Evolutionary conservation across 2,329 filamentous ascomycete genomes (phyloP).

Genomic region (Penicillium sp.): DNA sequence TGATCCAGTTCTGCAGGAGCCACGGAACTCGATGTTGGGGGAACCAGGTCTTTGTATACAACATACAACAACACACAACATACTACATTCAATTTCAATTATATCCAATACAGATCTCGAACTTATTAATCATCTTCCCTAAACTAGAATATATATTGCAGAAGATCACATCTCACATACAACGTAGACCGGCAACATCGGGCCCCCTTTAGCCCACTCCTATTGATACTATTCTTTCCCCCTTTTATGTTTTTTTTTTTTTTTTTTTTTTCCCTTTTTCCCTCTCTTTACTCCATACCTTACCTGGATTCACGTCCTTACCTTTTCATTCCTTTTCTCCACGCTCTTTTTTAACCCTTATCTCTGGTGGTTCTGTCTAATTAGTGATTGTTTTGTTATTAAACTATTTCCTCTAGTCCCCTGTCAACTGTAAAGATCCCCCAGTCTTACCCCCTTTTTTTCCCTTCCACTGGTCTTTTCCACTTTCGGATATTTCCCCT

Average conservation of each 20-base stretch:
- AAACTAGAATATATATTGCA: too few species aligned
- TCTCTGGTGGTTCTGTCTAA: conserved; percentile 17
- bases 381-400: conserved; percentile 11
- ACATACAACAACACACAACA: neutral
- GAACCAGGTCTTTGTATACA: neutral
- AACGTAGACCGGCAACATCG: conserved; percentile 1
- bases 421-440: conserved; percentile 8
- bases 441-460: conserved; percentile 22
- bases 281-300: conserved; percentile 21
- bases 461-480: conserved; percentile 15
- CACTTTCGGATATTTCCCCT: conserved; percentile 15
- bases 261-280: too few species aligned
- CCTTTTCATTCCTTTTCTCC: conserved; percentile 36
- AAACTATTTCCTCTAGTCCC: conserved; percentile 7
- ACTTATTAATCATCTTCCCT: too few species aligned
- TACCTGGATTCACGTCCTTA: conserved; percentile 24
- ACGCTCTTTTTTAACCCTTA: conserved; percentile 27
- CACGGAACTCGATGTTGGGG: conserved; percentile 17
- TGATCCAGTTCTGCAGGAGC: conserved; percentile 27
- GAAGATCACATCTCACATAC: too few species aligned
- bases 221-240: conserved; percentile 25
- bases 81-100: neutral
- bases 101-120: too few species aligned
- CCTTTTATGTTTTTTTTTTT: conserved; percentile 25
- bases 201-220: conserved; percentile 24